Evolutionary conservation across 2,329 filamentous ascomycete species (phyloP), one percentile per base, ranked within the genome.

Genomic region (Penicillium sclerotigenum): DNA sequence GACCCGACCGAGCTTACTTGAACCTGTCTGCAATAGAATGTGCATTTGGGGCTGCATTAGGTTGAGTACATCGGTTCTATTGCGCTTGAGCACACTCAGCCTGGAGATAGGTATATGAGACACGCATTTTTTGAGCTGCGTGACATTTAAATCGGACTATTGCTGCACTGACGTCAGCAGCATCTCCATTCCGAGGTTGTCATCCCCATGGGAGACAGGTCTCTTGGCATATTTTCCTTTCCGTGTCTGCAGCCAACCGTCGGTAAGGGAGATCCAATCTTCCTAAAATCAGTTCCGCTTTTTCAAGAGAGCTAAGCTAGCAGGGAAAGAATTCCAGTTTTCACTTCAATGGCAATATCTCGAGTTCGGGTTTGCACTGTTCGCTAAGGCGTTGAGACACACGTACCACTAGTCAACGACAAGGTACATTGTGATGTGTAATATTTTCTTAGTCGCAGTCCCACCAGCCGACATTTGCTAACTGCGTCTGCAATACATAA

Each of bases 151-250:
- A 52, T 56, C 26, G n/a, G 33, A 33, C 47, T 51, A 51, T 38
- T 49, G 8, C 13, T 29, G 18, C 5, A 50, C 20, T 55, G 47
- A 52, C 47, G 41, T 56, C 53, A 55, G 47, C 37, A 8, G 29
- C 31, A 48, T 36, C 28, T 49, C 29, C 18, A n/a, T n/a, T 26
- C 37, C 18, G 47, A 54, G n/a, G 45, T 33, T 52, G 20, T 34
- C 26, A 40, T 43, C 28, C 29, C 33, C 41, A 22, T 55, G 28
- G 47, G 33, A 46, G 40, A 43, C 40, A 18, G 24, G 38, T 28
- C n/a, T 46, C 47, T 46, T 28, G 47, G 26, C 42, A 36, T 22
- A 10, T 33, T 29, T n/a, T 26, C 22, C n/a, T 29, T n/a, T 26
- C 22, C n/a, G 33, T 40, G 26, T 31, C 31, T 29, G 18, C 52